Evolutionary conservation across 495 filamentous ascomycete species (phyloP), one percentile per base, ranked within the genome.

Genomic region (Podospora fimiseda): DNA sequence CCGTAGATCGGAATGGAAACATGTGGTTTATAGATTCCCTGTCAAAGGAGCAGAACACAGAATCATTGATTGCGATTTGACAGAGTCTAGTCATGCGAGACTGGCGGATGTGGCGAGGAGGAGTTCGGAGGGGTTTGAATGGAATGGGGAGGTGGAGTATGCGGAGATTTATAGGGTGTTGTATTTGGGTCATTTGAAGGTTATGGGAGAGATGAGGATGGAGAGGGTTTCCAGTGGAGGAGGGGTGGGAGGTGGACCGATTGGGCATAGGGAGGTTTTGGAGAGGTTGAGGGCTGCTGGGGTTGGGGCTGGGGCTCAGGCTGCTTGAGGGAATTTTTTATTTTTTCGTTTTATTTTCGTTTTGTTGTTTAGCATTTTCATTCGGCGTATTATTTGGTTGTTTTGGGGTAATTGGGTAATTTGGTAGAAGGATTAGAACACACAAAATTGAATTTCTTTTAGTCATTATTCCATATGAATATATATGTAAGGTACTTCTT

Each of bases 131-230:
- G 59, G 59, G 49, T 58, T 58, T 19, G 52, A 51, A 52, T 52
- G 38, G 22, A 58, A 53, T 9, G 52, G 59, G 22, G 56, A 58
- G 9, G 40, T 30, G 3, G 59, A 62, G 42, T 38, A 58, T 18
- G 59, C 59, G 23, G 46, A 51, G 13, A 51, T 62, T 9, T 59
- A 62, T 22, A 6, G 53, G 20, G 59, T 59, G 22, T 41, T 62
- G 40, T 18, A n/a, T 1, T 9, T 20, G 1, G 56, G 50, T 49
- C 59, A 62, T 43, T 14, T 13, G 20, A 33, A 42, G 43, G 36
- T 59, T 2, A 55, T 52, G 52, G 59, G 55, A 50, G 55, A 56
- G 56, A 61, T 61, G 59, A 44, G 59, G 36, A 30, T 2, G 11
- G 59, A 57, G 54, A 57, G 50, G 55, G 27, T 42, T 14, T 36